phyloP scores from a whole-genome alignment of 805 yeast genomes.

The Metschnikowia anglica region DNA sequence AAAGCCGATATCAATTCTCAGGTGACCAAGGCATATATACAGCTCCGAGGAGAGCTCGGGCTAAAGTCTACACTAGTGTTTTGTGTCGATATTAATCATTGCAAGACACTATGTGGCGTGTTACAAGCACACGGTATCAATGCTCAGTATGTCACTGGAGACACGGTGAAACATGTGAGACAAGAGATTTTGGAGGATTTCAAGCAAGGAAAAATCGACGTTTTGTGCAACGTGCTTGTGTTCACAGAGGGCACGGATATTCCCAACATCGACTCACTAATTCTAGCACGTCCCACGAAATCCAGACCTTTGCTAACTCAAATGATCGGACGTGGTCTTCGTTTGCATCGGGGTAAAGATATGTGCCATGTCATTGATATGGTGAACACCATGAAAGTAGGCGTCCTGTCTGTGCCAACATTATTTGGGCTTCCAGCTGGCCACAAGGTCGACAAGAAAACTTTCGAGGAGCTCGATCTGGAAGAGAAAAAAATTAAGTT shows the following conservation, averaged over 20 bases:
- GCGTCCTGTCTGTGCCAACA: slow-evolving; percentile 56
- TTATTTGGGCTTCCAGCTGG: slow-evolving; percentile 37
- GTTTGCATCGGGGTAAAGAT: slow-evolving; percentile 60
- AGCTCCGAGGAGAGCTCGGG: slow-evolving; percentile 30
- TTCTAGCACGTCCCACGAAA: slow-evolving; percentile 77
- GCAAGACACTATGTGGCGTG: slow-evolving; percentile 48
- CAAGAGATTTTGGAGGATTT: slow-evolving; percentile 55
- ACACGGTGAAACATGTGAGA: slow-evolving; percentile 55
- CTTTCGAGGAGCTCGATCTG: slow-evolving; percentile 14
- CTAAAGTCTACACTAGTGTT: slow-evolving; percentile 71
- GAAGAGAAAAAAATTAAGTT: slow-evolving; percentile 12
- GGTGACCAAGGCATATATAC: slow-evolving; percentile 53
- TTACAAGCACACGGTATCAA: slow-evolving; percentile 61
- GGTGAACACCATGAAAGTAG: slow-evolving; percentile 58
- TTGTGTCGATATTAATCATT: slow-evolving; percentile 73
- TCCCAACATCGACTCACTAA: slow-evolving; percentile 79
- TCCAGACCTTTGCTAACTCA: slow-evolving; percentile 73
- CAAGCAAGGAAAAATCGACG: slow-evolving; percentile 59
- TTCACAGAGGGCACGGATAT: slow-evolving; percentile 95
- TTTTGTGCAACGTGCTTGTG: slow-evolving; percentile 82
- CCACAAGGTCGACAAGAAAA: slow-evolving; percentile 26
- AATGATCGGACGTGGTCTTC: slow-evolving; percentile 88
- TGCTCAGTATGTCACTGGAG: slow-evolving; percentile 71
- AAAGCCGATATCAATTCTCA: slow-evolving; percentile 52
- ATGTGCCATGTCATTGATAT: slow-evolving; percentile 77